phyloP scores from a whole-genome alignment of 352 stramenopile species.

The Globisporangium abappressorium region DNA sequence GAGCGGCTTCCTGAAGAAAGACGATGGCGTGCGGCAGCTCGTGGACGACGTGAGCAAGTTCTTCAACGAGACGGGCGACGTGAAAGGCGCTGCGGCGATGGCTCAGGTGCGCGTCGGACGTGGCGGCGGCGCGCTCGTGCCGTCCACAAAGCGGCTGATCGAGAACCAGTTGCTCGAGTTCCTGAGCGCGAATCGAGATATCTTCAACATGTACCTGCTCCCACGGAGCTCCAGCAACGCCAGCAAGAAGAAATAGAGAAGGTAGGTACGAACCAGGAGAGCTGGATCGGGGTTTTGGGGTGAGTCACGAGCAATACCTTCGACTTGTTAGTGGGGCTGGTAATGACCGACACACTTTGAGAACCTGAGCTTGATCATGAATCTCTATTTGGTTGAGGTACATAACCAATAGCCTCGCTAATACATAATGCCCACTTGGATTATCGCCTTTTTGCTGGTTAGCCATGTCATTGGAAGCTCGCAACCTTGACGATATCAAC shows the following conservation, averaged over 20 bases:
- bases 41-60: conserved; percentile 62
- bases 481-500: too few species aligned
- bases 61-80: conserved; percentile 58
- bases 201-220: conserved; percentile 82
- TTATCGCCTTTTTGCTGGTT: too few species aligned
- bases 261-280: too few species aligned
- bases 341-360: too few species aligned
- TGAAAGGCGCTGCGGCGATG: conserved; percentile 57
- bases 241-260: conserved; percentile 18
- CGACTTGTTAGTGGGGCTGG: too few species aligned
- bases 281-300: too few species aligned
- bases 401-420: too few species aligned
- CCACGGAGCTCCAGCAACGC: conserved; percentile 25
- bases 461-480: too few species aligned
- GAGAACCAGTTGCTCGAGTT: conserved; percentile 80
- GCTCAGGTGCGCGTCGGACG: conserved; percentile 65
- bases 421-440: too few species aligned
- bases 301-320: too few species aligned
- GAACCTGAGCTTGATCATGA: too few species aligned
- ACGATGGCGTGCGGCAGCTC: conserved; percentile 63
- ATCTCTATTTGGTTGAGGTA: too few species aligned
- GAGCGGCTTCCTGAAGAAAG: conserved; percentile 54
- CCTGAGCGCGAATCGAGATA: conserved; percentile 65
- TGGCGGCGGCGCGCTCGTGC: conserved; percentile 49
- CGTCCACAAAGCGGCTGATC: conserved; percentile 71